Conservation (phyloP, 106 monocot species). For the Ottelia alismoides region DNA sequence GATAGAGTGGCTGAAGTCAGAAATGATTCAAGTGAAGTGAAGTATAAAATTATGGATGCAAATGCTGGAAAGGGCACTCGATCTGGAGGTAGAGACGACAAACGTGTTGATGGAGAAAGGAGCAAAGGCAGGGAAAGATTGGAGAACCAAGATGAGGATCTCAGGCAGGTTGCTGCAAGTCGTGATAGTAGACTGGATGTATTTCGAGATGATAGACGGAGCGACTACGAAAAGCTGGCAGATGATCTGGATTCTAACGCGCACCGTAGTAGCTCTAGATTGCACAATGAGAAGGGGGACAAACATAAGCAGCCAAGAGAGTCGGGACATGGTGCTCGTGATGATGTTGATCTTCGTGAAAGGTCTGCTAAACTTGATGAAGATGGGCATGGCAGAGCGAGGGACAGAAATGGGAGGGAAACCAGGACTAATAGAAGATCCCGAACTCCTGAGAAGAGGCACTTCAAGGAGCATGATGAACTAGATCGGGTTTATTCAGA, state of each 20-base stretch:
- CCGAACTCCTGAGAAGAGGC: conserved; percentile 43
- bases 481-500: conserved; percentile 53
- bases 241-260: conserved; percentile 20
- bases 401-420: conserved; percentile 31
- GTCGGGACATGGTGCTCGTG: conserved; percentile 12
- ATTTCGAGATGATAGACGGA: conserved; percentile 26
- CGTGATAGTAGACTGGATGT: conserved; percentile 24
- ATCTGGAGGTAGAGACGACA: conserved; percentile 15
- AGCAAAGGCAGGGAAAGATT: conserved; percentile 14
- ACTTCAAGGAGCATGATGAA: conserved; percentile 55
- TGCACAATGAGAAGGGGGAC: conserved; percentile 29
- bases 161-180: conserved; percentile 1
- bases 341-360: conserved; percentile 33
- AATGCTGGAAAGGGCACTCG: conserved; percentile 11
- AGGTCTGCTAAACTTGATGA: conserved; percentile 29
- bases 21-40: conserved; percentile 19
- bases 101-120: conserved; percentile 19
- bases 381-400: conserved; percentile 24
- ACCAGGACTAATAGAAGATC: conserved; percentile 24
- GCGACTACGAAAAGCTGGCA: conserved; percentile 14
- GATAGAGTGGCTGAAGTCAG: conserved; percentile 21
- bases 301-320: conserved; percentile 33
- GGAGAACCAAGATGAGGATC: conserved; percentile 28
- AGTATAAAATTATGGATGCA: conserved; percentile 5
- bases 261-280: conserved; percentile 14